Evolutionary conservation across 305 asterid species (phyloP).

Genomic region (Withania somnifera): DNA sequence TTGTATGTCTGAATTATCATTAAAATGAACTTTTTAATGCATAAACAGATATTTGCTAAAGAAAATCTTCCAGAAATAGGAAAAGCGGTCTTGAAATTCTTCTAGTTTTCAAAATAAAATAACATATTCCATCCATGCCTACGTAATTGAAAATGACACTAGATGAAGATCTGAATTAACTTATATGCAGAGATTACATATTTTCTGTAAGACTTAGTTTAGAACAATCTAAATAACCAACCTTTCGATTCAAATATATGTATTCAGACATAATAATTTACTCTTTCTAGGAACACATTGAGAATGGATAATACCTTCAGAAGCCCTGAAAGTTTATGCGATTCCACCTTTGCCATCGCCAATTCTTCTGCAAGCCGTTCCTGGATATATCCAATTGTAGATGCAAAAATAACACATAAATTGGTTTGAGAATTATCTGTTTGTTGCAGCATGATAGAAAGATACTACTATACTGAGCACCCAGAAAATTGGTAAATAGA

Average conservation of each 20-base stretch:
- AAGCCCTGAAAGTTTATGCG: conserved; percentile 48
- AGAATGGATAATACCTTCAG: conserved; percentile 44
- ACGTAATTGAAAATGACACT: not conserved
- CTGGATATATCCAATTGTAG: conserved; percentile 29
- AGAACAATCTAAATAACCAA: not conserved
- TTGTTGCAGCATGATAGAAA: not conserved
- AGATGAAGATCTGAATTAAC: not conserved
- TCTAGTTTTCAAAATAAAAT: not conserved
- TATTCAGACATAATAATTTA: not conserved
- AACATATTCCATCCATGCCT: not conserved
- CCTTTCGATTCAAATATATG: not conserved
- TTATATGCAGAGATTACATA: not conserved
- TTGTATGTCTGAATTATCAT: not conserved
- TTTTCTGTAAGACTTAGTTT: not conserved
- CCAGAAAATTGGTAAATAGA: not conserved
- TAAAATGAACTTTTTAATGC: not conserved
- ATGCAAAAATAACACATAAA: not conserved
- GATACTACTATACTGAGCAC: not conserved
- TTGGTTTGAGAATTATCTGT: not conserved
- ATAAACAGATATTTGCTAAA: not conserved
- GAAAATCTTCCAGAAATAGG: not conserved
- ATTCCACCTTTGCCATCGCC: conserved; percentile 61
- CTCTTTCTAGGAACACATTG: not conserved
- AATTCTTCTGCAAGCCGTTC: conserved; percentile 81
- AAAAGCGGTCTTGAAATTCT: not conserved